Percentiles rank a stretch among this genome's conserved stretches.
These are phyloP conservation scores for Akebia trifoliata DNA, from an alignment of 164 flowering plant genomes.

Conservation along the genomic window DNA sequence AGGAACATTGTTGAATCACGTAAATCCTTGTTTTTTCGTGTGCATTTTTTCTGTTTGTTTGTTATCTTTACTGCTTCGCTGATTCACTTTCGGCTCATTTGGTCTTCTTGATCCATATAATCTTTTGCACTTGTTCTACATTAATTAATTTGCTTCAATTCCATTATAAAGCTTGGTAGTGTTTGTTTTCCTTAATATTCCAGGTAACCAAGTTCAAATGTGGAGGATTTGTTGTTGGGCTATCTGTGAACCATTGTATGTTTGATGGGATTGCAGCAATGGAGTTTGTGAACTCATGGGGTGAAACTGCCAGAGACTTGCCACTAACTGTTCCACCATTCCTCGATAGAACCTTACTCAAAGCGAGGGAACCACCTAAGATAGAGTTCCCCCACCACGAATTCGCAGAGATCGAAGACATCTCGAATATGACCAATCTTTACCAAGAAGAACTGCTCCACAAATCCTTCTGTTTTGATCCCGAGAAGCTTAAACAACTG, in stretches of 20 bases:
- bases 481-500: constrained; percentile 56
- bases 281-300: constrained; percentile 90
- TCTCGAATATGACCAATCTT: constrained; percentile 44
- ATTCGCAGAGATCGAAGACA: constrained; percentile 69
- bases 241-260: constrained; percentile 78
- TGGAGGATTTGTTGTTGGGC: constrained; percentile 83
- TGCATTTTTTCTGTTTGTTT: too few species aligned
- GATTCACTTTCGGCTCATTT: too few species aligned
- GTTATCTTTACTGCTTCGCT: too few species aligned
- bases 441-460: constrained; percentile 59
- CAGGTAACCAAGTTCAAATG: constrained; percentile 88
- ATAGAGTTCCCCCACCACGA: constrained; percentile 70
- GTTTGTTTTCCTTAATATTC: too few species aligned
- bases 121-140: too few species aligned
- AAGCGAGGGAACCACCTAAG: constrained; percentile 51
- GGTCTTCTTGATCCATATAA: too few species aligned
- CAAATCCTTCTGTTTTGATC: constrained; percentile 62
- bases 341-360: constrained; percentile 56
- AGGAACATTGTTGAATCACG: too few species aligned
- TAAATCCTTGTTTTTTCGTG: too few species aligned
- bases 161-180: too few species aligned
- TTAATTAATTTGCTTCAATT: too few species aligned
- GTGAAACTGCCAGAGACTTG: constrained; percentile 64
- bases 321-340: constrained; percentile 50
- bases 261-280: constrained; percentile 80